phyloP scores from a whole-genome alignment of 2,329 filamentous ascomycete species.

The Pseudogymnoascus sp. region DNA sequence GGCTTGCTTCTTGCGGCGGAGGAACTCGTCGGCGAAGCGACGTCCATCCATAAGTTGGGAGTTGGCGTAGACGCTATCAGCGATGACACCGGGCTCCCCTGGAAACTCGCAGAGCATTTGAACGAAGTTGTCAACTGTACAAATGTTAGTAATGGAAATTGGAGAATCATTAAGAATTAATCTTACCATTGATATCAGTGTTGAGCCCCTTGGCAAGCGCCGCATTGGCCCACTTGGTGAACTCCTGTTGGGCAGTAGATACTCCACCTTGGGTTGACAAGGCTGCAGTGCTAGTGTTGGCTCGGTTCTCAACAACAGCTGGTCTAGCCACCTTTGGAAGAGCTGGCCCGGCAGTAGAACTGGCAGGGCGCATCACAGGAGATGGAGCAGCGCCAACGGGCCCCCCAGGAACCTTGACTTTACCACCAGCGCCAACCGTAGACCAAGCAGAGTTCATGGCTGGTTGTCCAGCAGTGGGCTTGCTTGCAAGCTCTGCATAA shows the following conservation, averaged over 20 bases:
- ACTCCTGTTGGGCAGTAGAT: conserved; percentile 68
- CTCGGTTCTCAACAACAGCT: conserved; percentile 30
- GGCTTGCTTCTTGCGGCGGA: conserved; percentile 84
- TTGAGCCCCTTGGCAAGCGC: conserved; percentile 69
- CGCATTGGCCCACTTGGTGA: conserved; percentile 82
- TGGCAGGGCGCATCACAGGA: conserved; percentile 31
- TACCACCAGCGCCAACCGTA: conserved; percentile 88
- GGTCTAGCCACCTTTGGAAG: conserved; percentile 46
- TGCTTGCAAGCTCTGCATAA: conserved; percentile 89
- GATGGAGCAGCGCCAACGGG: conserved; percentile 42
- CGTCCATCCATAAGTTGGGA: conserved; percentile 86
- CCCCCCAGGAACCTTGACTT: conserved; percentile 66
- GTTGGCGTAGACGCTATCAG: conserved; percentile 78
- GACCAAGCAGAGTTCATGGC: conserved; percentile 65
- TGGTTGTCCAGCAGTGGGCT: conserved; percentile 42
- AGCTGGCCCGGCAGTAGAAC: conserved; percentile 25
- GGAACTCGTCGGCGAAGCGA: conserved; percentile 89
- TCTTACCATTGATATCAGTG: conserved; percentile 56
- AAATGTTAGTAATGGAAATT: neutral
- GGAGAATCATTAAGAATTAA: conserved; percentile 1
- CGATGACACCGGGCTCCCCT: conserved; percentile 69
- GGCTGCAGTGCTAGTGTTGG: conserved; percentile 36
- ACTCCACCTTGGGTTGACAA: conserved; percentile 31
- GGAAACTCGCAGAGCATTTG: conserved; percentile 67
- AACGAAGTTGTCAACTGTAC: conserved; percentile 61